Evolutionary conservation across 805 yeast genomes (phyloP).

Genomic region (Pichia ethanolica): DNA sequence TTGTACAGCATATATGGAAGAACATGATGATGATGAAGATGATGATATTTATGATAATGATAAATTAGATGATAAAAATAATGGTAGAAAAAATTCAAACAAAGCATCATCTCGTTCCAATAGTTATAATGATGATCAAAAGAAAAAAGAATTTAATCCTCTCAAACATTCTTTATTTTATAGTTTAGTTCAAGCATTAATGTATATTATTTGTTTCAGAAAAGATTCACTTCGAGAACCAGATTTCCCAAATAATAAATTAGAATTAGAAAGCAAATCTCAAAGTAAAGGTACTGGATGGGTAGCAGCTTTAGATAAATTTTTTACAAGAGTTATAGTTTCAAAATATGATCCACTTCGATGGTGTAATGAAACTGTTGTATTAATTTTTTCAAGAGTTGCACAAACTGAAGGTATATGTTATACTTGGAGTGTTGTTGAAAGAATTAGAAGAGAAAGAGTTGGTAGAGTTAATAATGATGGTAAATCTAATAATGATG

Average conservation of each 20-base stretch:
- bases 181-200: conserved; percentile 82
- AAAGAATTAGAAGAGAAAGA: conserved; percentile 73
- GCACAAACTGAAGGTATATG: conserved; percentile 87
- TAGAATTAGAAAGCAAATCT: conserved; percentile 1
- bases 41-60: conserved; percentile 27
- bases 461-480: conserved; percentile 21
- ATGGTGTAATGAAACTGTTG: conserved; percentile 90
- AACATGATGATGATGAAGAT: conserved; percentile 77
- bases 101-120: background rate
- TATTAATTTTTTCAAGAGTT: conserved; percentile 84
- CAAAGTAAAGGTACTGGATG: conserved; percentile 35
- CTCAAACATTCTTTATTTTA: conserved; percentile 43
- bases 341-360: conserved; percentile 90
- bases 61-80: conserved; percentile 50
- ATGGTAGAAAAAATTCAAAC: conserved; percentile 19
- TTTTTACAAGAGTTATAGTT: conserved; percentile 77
- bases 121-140: background rate
- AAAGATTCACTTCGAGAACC: conserved; percentile 42
- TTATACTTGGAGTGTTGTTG: conserved; percentile 89
- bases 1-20: conserved; percentile 73
- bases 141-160: conserved; percentile 5
- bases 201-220: conserved; percentile 89
- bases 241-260: conserved; percentile 5
- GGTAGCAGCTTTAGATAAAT: conserved; percentile 77
- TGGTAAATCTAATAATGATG: background rate